Base-by-base conservation (phyloP, 2,329 filamentous ascomycete genomes). In the Ophidiomyces ophidiicola region DNA sequence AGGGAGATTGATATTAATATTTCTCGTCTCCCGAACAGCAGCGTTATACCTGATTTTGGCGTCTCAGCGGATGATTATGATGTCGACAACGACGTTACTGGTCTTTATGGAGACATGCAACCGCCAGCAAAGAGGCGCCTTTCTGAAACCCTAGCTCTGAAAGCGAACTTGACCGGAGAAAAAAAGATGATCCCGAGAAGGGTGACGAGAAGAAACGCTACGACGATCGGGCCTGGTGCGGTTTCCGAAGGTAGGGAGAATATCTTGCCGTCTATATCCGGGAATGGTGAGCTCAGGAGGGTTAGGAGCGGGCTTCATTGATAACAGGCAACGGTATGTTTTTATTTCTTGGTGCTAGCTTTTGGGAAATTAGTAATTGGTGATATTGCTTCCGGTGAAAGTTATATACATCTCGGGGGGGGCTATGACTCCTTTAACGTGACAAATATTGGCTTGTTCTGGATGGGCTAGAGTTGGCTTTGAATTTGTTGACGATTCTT, bases 1-100 rank as follows among this genome's bases (percentile, higher is more conserved):
- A 66, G 66, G 59, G 67, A 72, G 61, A 59, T 70, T 61, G 64
- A 72, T 57, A 49, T 66, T 51, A 67, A 67, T 54, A 59, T 67
- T 51, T 58, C 55, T 46, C 53, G 51, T 46, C 60, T 50, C 53
- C 54, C 51, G 44, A 46, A 45, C 35, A 34, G 43, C 5, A 47
- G 44, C 15, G 48, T 33, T 26, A 25, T 26, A 20, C 19, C 42
- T 24, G 29, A 37, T 24, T 20, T 11, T 14, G 14, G 19, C 21
- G 14, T 11, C 12, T 15, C 10, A 15, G 28, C 36, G 12, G 39
- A 45, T 15, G 18, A 24, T n/a, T n/a, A n/a, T 12, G 29, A 24
- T n/a, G 11, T 18, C 25, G 21, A 25, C 25, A n/a, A n/a, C n/a
- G n/a, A n/a, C n/a, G n/a, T n/a, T n/a, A n/a, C n/a, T n/a, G 32